A percentile compares a stretch with the other conserved stretches of the same genome.
phyloP scores from a whole-genome alignment of 1,139 yeast species.

The Blastobotrys arbuscula region DNA sequence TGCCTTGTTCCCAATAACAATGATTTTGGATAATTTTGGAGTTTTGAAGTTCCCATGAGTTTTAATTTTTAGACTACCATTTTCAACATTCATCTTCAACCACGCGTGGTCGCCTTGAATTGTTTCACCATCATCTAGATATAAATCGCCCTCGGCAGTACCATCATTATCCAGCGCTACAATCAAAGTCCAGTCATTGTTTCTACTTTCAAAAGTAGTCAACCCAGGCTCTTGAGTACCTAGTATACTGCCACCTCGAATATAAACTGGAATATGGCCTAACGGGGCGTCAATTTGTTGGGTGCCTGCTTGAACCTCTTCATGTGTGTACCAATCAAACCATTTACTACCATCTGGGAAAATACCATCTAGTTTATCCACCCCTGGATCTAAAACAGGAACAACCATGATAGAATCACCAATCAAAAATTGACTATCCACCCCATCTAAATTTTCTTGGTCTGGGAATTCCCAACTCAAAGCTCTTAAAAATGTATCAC shows the following conservation, averaged over 20 bases:
- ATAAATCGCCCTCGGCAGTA: slow-evolving; percentile 19
- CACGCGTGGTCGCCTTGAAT: slow-evolving; percentile 1
- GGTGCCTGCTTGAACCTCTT: slow-evolving; percentile 23
- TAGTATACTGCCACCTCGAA: slow-evolving; percentile 20
- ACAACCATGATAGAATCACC: slow-evolving; percentile 19
- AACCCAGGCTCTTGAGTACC: slow-evolving; percentile 33
- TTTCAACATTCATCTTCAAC: background rate
- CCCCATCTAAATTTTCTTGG: slow-evolving; percentile 10
- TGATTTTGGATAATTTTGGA: slow-evolving; percentile 9
- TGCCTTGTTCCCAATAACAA: slow-evolving; percentile 5
- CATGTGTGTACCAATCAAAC: slow-evolving; percentile 37
- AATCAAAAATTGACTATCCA: slow-evolving; percentile 20
- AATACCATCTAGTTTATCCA: background rate
- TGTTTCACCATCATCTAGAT: slow-evolving; percentile 33
- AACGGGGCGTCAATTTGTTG: slow-evolving; percentile 20
- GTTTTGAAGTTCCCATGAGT: slow-evolving; percentile 7
- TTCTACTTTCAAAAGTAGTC: slow-evolving; percentile 32
- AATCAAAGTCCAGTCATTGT: slow-evolving; percentile 32
- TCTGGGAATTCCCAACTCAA: slow-evolving; percentile 22
- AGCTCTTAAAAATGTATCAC: slow-evolving; percentile 18
- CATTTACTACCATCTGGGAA: slow-evolving; percentile 22
- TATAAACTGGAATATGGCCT: slow-evolving; percentile 21
- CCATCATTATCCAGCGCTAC: slow-evolving; percentile 30
- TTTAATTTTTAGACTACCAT: slow-evolving; percentile 3
- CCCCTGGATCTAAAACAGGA: slow-evolving; percentile 21